Evolutionary conservation across 495 filamentous ascomycete genomes (phyloP).

Genomic region (Cercophora scortea): DNA sequence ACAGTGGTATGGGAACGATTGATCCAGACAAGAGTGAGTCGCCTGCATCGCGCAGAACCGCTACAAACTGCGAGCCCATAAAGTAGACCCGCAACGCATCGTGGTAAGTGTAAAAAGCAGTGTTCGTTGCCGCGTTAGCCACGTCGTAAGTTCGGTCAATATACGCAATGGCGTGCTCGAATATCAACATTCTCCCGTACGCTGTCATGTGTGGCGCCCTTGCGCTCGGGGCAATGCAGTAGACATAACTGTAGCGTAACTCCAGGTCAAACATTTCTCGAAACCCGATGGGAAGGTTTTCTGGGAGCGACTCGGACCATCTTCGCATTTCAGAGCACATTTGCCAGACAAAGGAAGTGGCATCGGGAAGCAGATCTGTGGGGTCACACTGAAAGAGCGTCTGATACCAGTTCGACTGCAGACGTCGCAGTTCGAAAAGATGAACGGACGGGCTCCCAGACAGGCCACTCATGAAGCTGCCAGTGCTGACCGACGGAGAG

Average conservation of each 20-base stretch:
- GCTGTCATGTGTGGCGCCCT: slow-evolving; percentile 54
- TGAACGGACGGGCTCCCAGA: slow-evolving; percentile 49
- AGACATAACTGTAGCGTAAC: slow-evolving; percentile 74
- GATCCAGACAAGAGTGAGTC: slow-evolving; percentile 37
- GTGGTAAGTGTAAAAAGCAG: slow-evolving; percentile 61
- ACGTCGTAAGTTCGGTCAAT: slow-evolving; percentile 52
- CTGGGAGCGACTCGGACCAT: slow-evolving; percentile 58
- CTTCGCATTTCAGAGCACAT: slow-evolving; percentile 56
- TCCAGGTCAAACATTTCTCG: slow-evolving; percentile 71
- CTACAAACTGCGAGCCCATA: slow-evolving; percentile 61
- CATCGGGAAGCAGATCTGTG: slow-evolving; percentile 51
- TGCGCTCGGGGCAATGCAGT: slow-evolving; percentile 69
- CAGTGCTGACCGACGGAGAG: slow-evolving; percentile 33
- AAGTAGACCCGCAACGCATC: slow-evolving; percentile 66
- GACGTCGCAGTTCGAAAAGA: slow-evolving; percentile 66
- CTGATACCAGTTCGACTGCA: slow-evolving; percentile 78
- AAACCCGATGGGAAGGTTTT: slow-evolving; percentile 47
- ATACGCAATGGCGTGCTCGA: slow-evolving; percentile 74
- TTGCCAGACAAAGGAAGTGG: slow-evolving; percentile 52
- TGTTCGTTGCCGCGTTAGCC: slow-evolving; percentile 37
- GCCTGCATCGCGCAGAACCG: slow-evolving; percentile 51
- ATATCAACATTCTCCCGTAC: slow-evolving; percentile 67
- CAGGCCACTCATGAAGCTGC: slow-evolving; percentile 24
- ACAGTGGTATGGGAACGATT: slow-evolving; percentile 19
- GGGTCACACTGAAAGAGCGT: slow-evolving; percentile 64